Percentiles rank a stretch among this genome's conserved stretches.
phyloP scores from a whole-genome alignment of 441 rosid species.

The Aleurites moluccanus region DNA sequence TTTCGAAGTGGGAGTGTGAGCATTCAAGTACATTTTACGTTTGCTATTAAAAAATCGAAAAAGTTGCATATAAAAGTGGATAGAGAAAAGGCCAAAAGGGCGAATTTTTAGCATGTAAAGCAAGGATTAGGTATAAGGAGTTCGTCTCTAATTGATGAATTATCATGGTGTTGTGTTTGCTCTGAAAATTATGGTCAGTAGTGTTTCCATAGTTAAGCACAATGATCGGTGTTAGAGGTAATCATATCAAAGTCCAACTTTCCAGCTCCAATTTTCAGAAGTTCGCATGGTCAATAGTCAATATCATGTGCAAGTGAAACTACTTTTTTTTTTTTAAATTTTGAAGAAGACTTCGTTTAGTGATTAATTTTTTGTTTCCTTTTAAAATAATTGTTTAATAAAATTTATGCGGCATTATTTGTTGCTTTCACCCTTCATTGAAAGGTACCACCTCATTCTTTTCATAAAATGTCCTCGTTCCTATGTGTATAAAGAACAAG shows the following conservation, averaged over 20 bases:
- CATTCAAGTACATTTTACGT: conserved; percentile 9
- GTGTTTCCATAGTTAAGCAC: neutral
- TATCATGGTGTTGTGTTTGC: conserved; percentile 9
- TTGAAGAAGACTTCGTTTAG: too few species aligned
- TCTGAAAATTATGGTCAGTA: conserved; percentile 17
- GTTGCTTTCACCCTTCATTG: too few species aligned
- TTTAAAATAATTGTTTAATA: too few species aligned
- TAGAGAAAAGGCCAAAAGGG: too few species aligned
- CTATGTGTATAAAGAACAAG: too few species aligned
- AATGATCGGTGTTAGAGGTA: conserved; percentile 12
- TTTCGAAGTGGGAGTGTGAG: conserved; percentile 12
- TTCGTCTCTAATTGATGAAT: conserved; percentile 13
- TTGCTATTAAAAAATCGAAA: neutral
- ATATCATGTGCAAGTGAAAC: too few species aligned
- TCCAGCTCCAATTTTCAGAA: conserved; percentile 14
- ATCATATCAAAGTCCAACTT: neutral
- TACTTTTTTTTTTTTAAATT: too few species aligned
- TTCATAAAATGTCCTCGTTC: too few species aligned
- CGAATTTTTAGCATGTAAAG: conserved; percentile 21
- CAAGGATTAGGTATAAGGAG: neutral
- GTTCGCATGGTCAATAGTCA: neutral
- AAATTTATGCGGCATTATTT: too few species aligned
- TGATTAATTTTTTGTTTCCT: too few species aligned
- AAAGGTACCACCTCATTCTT: too few species aligned
- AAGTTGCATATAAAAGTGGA: neutral